Base-by-base conservation (phyloP, 345 rosid genomes). In the Corchorus capsularis region DNA sequence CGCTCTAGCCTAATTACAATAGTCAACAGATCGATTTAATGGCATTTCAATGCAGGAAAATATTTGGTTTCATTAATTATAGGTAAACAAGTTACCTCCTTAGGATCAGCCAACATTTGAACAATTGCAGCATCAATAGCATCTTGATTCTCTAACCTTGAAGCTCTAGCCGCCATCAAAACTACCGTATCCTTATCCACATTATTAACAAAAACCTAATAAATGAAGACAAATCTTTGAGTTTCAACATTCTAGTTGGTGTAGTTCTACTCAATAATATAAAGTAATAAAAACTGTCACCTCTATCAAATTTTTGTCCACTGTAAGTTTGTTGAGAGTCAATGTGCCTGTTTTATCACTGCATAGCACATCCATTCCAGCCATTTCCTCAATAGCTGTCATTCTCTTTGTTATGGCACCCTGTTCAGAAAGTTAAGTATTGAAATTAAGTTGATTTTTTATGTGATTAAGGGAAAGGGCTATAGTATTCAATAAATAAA, bases 351-450 rank as follows among this genome's bases (percentile, higher is more conserved):
- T 94, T 86, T 94, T 94, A 82, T 94, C 98, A 80, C 98, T 92
- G 78, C 98, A 94, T 20, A 94, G 80, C 78, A 94, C 97, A 88
- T 94, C 98, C 98, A 94, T 94, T 27, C 98, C 98, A 3, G 97
- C 96, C 98, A 94, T 94, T 86, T 94, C 98, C 83, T 92, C 98
- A 56, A 94, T 94, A 16, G 98, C 97, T 47, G 98, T 91, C 97
- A 94, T 94, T 76, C 98, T 89, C 85, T 92, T 94, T 56, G 97
- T 94, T 75, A 92, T 92, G 69, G 95, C 97, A 53, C 97, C 98
- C 93, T 92, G 78, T 57, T 77, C 5, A 64, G 3, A 60, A 45
- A 56, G 1, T 69, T 32, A 47, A 43, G 46, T 47, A 27, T 1
- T 27, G 56, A 50, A 49, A 19, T 63, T 53, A 52, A 59, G 53